Base-by-base conservation (phyloP, 1,139 yeast species). In the Komagataea norvegica region DNA sequence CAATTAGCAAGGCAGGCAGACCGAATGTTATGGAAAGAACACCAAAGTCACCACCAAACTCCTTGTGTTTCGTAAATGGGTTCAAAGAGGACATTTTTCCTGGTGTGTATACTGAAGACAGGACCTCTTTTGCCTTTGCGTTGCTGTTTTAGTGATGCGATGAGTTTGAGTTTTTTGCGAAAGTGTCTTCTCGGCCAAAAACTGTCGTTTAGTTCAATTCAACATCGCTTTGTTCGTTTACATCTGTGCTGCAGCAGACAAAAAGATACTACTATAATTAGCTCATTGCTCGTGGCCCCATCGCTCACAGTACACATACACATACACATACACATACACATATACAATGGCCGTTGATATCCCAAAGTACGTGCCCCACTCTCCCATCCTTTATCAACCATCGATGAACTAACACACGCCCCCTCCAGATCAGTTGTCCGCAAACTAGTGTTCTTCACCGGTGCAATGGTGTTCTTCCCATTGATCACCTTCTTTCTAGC, bases 391-490 rank as follows among this genome's bases (percentile, higher is more conserved):
- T 13, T 16, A 30, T 5, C 11, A 19, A 22, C 25, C 18, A 6
- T 15, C 24, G 11, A 22, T 18, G 25, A 23, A 31, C 42, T 28
- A 27, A 31, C 33, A 9, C 17, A 11, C n/a, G n/a, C n/a, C n/a
- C n/a, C n/a, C n/a, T 9, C 17, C 37, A 48, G 60, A 40, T 49
- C 63, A 11, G 67, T 64, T 16, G 49, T 60, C 17, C 72, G 70
- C 48, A 89, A 89, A 61, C 76, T 91, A 48, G 73, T 86, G 61
- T 72, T 85, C 53, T 89, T 87, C 72, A 87, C 97, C 10, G 86
- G 73, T 4, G 87, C 94, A 36, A 89, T 91, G 96, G 78, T 91
- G 41, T 60, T 78, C 22, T 72, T 81, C 34, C 98, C 98, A 8
- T 56, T 91, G 49, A 44, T 72, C 33, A 67, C 87, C 2, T 91